phyloP scores from a whole-genome alignment of 2,329 filamentous ascomycete genomes.

The Aspergillus ibericus region DNA sequence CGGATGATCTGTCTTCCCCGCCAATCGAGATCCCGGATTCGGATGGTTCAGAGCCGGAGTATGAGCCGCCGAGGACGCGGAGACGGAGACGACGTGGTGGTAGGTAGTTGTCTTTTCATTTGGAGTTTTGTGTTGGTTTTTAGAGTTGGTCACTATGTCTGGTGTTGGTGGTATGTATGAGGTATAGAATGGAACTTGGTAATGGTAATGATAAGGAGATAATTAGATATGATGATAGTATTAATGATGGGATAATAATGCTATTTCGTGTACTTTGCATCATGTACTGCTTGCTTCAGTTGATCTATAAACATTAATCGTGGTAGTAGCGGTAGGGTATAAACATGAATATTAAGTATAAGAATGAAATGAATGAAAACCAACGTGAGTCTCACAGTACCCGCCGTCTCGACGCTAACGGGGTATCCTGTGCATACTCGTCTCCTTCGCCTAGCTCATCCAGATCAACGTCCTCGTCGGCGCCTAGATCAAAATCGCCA shows the following conservation, averaged over 20 bases:
- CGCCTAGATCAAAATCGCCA: conserved; percentile 25
- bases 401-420: conserved; percentile 19
- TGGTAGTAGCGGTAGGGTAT: neutral
- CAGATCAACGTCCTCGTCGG: conserved; percentile 17
- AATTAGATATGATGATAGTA: neutral
- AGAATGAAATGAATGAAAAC: neutral
- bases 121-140: no score
- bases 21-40: neutral
- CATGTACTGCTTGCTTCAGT: neutral
- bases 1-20: neutral
- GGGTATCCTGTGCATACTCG: conserved; percentile 18
- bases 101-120: neutral
- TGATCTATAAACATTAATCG: neutral
- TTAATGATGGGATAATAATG: neutral
- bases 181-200: neutral
- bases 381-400: neutral
- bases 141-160: neutral
- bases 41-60: conserved; percentile 9
- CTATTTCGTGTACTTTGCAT: neutral
- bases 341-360: neutral
- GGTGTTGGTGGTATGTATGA: neutral
- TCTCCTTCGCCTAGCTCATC: conserved; percentile 9
- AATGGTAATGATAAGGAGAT: neutral
- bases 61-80: conserved; percentile 20
- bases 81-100: conserved; percentile 24